Evolutionary conservation across 352 stramenopile species (phyloP).

Genomic region (Globisporangium alternatum): DNA sequence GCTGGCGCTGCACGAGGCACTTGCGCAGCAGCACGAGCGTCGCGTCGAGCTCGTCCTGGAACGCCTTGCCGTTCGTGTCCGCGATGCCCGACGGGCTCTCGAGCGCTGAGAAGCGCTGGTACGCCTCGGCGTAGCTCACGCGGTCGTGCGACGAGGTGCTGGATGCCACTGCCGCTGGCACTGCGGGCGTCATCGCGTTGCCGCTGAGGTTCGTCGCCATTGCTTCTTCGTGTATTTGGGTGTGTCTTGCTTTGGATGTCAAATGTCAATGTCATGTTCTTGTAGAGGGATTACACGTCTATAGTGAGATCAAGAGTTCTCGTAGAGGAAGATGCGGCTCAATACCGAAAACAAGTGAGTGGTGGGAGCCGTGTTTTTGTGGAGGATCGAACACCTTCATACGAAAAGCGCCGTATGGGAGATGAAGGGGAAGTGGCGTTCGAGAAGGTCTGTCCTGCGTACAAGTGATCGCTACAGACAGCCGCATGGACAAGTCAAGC

Average conservation of each 20-base stretch:
- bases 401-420: background rate
- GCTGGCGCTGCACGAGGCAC: constrained; percentile 52
- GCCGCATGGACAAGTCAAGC: background rate
- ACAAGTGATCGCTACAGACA: too few species aligned
- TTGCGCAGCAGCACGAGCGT: constrained; percentile 32
- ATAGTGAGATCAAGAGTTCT: constrained; percentile 16
- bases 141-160: constrained; percentile 20
- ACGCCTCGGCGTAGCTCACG: constrained; percentile 35
- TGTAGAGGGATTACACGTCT: background rate
- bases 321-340: constrained; percentile 29
- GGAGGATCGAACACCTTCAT: background rate
- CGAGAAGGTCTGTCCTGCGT: background rate
- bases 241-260: background rate
- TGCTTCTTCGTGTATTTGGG: background rate
- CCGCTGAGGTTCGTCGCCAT: constrained; percentile 15
- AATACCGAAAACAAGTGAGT: background rate
- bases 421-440: background rate
- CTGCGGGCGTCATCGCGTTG: constrained; percentile 5
- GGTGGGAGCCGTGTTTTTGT: background rate
- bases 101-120: constrained; percentile 41
- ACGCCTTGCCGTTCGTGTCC: constrained; percentile 40
- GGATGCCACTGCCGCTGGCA: background rate
- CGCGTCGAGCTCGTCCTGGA: constrained; percentile 44
- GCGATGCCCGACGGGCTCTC: constrained; percentile 34
- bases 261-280: constrained; percentile 7